Base-by-base conservation (phyloP, 192 early-diverging fungal genomes). In the Coemansia sp. region DNA sequence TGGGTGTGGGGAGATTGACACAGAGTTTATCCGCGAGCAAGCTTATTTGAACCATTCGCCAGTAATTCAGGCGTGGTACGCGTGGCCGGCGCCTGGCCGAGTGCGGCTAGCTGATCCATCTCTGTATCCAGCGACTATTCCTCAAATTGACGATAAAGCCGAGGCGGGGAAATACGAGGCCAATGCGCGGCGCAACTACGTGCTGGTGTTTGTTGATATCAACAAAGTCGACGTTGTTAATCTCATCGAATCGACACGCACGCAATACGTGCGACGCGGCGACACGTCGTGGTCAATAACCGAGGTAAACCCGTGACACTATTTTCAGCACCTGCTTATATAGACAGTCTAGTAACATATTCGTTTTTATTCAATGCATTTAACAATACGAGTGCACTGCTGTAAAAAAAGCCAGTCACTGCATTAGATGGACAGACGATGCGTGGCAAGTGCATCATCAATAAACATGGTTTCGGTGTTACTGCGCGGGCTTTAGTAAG, bases 11-110 rank as follows among this genome's bases (percentile, higher is more conserved):
- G 60, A 65, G 37, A 63, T 80, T 31, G 71, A 80, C 34, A 51
- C 28, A 12, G 77, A 74, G 67, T 74, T 57, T 53, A 74, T 80
- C 26, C 77, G 77, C 68, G 77, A 80, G 61, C 68, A 74, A 36
- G 77, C 77, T 20, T 80, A 62, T 31, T 54, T 71, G 23, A 47
- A 80, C 55, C 77, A 80, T 58, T 57, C 68, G 44, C 77, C 77
- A 0, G 68, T 67, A 17, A 48, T 62, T 23, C 77, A 80, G 55
- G 77, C 77, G 1, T 80, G 77, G 77, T 80, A 80, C 54, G 73
- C 77, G 58, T 80, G 77, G 77, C 77, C 77, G n/a, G 51, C 77
- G 37, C 77, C 77, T 0, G 77, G 77, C 9, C 66, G 28, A 25
- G 60, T 70, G 48, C 69, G 71, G 23, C 40, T 53, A 6, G 37